phyloP scores from a whole-genome alignment of 2,329 filamentous ascomycete species.

The Sporothrix brunneoviolacea region DNA sequence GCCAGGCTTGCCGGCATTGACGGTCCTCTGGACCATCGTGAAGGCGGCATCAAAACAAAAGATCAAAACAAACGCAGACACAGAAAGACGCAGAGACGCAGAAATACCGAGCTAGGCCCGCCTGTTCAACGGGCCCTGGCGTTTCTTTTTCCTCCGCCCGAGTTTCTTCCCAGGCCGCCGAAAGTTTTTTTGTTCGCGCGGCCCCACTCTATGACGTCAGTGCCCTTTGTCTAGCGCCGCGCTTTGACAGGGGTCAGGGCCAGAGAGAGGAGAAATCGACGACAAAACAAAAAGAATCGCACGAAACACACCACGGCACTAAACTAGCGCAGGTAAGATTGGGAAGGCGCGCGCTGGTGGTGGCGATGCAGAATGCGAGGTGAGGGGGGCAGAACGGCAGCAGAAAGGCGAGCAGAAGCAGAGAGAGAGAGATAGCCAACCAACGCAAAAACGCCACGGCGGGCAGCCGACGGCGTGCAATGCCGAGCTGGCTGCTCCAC shows the following conservation, averaged over 20 bases:
- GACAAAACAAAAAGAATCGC: background rate
- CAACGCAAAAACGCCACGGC: background rate
- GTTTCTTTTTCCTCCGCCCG: too few species aligned
- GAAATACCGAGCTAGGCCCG: background rate
- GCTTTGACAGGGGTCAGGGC: constrained; percentile 10
- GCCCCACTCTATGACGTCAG: constrained; percentile 11
- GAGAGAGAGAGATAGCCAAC: background rate
- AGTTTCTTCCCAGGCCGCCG: too few species aligned
- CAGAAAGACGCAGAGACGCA: too few species aligned
- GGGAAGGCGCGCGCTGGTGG: background rate
- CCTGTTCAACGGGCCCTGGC: too few species aligned
- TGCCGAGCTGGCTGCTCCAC: background rate
- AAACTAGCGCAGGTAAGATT: constrained; percentile 1
- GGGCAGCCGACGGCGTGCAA: background rate
- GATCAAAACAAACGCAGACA: too few species aligned
- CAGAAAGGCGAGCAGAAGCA: background rate
- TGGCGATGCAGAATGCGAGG: background rate
- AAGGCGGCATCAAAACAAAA: background rate
- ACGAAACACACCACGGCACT: constrained; percentile 1
- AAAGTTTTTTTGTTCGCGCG: background rate
- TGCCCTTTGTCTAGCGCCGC: background rate
- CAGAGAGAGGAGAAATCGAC: background rate
- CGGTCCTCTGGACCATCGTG: too few species aligned
- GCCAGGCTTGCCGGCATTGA: too few species aligned
- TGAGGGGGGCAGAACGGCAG: background rate